These are phyloP conservation scores for Scleroderma citrinum DNA, from an alignment of 768 basidiomycete genomes.

Conservation along the genomic window DNA sequence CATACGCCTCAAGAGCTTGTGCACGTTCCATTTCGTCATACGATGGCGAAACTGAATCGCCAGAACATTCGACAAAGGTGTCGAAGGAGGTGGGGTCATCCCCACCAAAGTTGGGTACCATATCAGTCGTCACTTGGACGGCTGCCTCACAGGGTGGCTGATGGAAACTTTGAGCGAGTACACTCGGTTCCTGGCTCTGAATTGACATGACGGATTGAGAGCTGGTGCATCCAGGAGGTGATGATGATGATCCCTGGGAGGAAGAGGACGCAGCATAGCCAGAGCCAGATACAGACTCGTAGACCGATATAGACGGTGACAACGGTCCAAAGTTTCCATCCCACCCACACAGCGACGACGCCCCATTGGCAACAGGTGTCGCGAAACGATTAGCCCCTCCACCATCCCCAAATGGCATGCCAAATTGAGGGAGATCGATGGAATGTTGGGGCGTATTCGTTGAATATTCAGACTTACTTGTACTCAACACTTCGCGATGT, in stretches of 20 bases:
- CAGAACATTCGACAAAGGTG: conserved; percentile 1
- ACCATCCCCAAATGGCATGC: not conserved
- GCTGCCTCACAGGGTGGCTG: not conserved
- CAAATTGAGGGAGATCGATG: not conserved
- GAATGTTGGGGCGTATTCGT: not conserved
- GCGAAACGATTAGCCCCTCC: conserved; percentile 3
- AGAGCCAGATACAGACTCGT: not conserved
- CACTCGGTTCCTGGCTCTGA: not conserved
- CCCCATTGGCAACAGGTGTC: conserved; percentile 27
- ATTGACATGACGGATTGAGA: not conserved
- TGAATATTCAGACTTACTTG: too few relatives aligned
- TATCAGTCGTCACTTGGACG: not conserved
- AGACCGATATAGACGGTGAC: not conserved
- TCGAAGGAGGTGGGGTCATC: not conserved
- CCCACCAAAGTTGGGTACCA: not conserved
- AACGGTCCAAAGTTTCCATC: conserved; percentile 25
- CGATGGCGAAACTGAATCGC: conserved; percentile 1
- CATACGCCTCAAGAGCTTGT: conserved; percentile 25
- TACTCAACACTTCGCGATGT: not conserved
- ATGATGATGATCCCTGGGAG: not conserved
- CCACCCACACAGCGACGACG: conserved; percentile 39
- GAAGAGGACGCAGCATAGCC: not conserved
- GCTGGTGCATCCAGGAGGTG: not conserved
- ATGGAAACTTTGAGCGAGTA: not conserved
- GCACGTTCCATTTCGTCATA: conserved; percentile 20